Base-by-base conservation (phyloP, 441 rosid species). In the Theobroma grandiflorum region DNA sequence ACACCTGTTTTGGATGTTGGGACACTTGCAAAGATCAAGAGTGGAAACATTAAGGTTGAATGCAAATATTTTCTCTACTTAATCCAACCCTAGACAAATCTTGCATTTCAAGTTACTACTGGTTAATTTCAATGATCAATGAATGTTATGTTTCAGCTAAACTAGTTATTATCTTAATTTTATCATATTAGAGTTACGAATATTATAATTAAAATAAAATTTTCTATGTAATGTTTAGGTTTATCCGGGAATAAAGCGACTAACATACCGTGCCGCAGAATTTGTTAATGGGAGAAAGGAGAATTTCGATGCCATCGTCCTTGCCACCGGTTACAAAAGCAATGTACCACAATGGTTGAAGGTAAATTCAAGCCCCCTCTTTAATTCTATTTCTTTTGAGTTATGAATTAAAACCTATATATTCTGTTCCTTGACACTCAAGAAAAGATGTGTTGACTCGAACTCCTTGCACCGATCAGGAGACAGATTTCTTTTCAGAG, bases 301-400 rank as follows among this genome's bases (percentile, higher is more conserved):
- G 74, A 86, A 77, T 37, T 93, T 90, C 33, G 98, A 95, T 45
- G 92, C 91, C 33, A 89, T 95, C 42, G 85, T 95, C 75, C 89
- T 95, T 6, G 98, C 98, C 45, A 93, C 98, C 0, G 98, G 98
- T n/a, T 95, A 89, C 84, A 95, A 84, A 87, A 95, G 95, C 82
- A 93, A 91, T 47, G 98, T 95, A 42, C 92, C 93, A 50, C 82
- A 83, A 69, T 95, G 98, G 98, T 82, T 95, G 78, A 93, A 92
- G 94, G 98, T 95, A 67, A 26, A 70, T 57, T 18, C 67, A 31
- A 37, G 18, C 33, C 20, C 61, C 4, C 59, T n/a, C 20, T 37
- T 72, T 72, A 79, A 33, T 70, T 72, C 62, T 72, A 53, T 72
- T 61, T 64, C 63, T 61, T 76, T 73, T 22, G 22, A 1, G 2